Evolutionary conservation across 2,329 filamentous ascomycete genomes (phyloP).

Genomic region (Stagonosporopsis chrysanthemi): DNA sequence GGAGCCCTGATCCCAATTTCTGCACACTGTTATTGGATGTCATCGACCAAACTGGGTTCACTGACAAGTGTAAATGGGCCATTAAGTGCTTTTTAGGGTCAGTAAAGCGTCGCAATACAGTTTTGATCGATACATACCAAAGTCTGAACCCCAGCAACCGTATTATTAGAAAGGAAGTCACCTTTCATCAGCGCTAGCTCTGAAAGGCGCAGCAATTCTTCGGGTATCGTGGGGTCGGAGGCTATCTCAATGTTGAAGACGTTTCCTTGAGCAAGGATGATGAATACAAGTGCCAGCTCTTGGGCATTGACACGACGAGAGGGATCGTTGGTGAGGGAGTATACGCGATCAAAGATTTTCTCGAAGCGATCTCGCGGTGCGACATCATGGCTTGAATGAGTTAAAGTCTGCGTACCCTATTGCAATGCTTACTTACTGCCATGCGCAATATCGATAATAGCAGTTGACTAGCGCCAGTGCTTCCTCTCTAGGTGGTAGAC

Average conservation of each 20-base stretch:
- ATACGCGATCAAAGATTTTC: conserved; percentile 10
- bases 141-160: conserved; percentile 9
- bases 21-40: not conserved
- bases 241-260: conserved; percentile 12
- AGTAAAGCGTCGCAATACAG: not conserved
- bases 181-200: conserved; percentile 12
- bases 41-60: not conserved
- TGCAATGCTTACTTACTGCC: not conserved
- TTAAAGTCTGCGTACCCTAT: not conserved
- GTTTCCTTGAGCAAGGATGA: conserved; percentile 6
- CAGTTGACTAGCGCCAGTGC: not conserved
- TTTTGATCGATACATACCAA: not conserved
- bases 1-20: conserved; percentile 3
- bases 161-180: conserved; percentile 8
- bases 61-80: conserved; percentile 1
- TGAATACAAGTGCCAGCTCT: conserved; percentile 9
- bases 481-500: not conserved
- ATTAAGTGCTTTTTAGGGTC: not conserved
- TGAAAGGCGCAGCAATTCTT: conserved; percentile 2
- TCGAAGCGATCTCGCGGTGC: conserved; percentile 2
- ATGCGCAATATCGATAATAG: conserved; percentile 7
- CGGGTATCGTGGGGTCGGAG: not conserved
- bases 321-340: not conserved
- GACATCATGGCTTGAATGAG: conserved; percentile 4
- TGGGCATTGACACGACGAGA: conserved; percentile 5